Percentiles rank a stretch among this genome's conserved stretches.
Conservation (phyloP, 1,284 basidiomycete genomes). For the Sporisorium scitamineum region DNA sequence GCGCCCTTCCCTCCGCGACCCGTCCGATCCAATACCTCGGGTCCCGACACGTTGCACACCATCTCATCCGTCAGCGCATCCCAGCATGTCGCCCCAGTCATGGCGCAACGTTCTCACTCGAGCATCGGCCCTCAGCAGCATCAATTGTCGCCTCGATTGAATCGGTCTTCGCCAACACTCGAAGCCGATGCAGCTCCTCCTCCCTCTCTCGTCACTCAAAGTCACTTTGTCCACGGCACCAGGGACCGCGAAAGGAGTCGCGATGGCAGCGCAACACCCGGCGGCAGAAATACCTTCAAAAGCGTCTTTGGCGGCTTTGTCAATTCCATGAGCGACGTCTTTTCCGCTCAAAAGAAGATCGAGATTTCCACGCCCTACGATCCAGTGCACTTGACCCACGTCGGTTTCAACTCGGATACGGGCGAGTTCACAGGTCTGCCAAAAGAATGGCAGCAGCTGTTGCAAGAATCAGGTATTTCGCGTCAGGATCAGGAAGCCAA, state of each 20-base stretch:
- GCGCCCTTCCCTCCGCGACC: constrained; percentile 39
- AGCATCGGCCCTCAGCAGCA: constrained; percentile 51
- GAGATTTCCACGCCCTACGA: constrained; percentile 98
- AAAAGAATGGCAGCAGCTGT: constrained; percentile 97
- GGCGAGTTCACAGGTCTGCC: constrained; percentile 92
- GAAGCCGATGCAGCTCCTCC: constrained; percentile 22
- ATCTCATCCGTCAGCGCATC: constrained; percentile 27
- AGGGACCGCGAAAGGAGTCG: constrained; percentile 47
- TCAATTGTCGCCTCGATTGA: constrained; percentile 39
- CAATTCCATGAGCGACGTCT: constrained; percentile 75
- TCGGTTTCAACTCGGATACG: constrained; percentile 98
- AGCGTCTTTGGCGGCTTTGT: constrained; percentile 69
- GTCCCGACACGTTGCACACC: constrained; percentile 38
- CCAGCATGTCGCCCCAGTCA: constrained; percentile 35
- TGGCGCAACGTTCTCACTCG: constrained; percentile 50
- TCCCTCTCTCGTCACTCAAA: constrained; percentile 43
- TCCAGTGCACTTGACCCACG: constrained; percentile 99
- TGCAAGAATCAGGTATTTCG: constrained; percentile 96
- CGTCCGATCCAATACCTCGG: constrained; percentile 52
- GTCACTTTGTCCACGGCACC: constrained; percentile 42
- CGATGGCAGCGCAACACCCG: constrained; percentile 40
- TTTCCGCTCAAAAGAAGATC: constrained; percentile 82
- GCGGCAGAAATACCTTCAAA: constrained; percentile 64
- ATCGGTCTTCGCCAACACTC: constrained; percentile 41
- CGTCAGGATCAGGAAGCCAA: constrained; percentile 95